Evolutionary conservation across 1,284 basidiomycete species (phyloP).

Genomic region (Marasmius tenuissimus): DNA sequence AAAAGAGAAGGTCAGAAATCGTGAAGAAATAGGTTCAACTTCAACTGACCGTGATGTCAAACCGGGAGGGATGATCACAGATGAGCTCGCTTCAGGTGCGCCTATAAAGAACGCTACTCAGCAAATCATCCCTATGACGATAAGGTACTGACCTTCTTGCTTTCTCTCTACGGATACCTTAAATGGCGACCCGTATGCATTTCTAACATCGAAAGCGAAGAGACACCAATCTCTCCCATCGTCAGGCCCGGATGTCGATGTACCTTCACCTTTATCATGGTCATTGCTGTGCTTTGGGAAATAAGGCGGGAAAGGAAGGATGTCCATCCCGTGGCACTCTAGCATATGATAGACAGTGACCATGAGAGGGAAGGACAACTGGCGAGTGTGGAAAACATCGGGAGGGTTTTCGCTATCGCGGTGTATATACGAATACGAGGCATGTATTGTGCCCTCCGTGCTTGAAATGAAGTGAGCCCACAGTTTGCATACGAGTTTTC

Average conservation of each 20-base stretch:
- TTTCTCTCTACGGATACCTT: conserved; percentile 76
- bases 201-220: conserved; percentile 84
- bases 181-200: conserved; percentile 87
- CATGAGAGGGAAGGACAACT: conserved; percentile 80
- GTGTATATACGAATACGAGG: conserved; percentile 80
- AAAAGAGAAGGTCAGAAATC: conserved; percentile 1
- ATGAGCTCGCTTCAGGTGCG: conserved; percentile 41
- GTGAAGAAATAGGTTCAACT: not conserved
- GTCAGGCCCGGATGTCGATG: conserved; percentile 38
- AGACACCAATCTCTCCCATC: conserved; percentile 76
- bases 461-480: conserved; percentile 38
- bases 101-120: conserved; percentile 28
- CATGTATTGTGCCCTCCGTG: conserved; percentile 72
- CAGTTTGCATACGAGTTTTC: conserved; percentile 1
- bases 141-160: conserved; percentile 51
- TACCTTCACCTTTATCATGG: conserved; percentile 9
- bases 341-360: conserved; percentile 94
- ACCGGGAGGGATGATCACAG: conserved; percentile 76
- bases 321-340: conserved; percentile 79
- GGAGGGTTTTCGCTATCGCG: conserved; percentile 36
- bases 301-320: conserved; percentile 61
- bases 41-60: conserved; percentile 71
- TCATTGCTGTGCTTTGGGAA: conserved; percentile 17
- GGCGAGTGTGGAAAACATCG: conserved; percentile 77
- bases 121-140: not conserved